Base-by-base conservation (phyloP, 805 yeast species). In the Maudiozyma barnettii region DNA sequence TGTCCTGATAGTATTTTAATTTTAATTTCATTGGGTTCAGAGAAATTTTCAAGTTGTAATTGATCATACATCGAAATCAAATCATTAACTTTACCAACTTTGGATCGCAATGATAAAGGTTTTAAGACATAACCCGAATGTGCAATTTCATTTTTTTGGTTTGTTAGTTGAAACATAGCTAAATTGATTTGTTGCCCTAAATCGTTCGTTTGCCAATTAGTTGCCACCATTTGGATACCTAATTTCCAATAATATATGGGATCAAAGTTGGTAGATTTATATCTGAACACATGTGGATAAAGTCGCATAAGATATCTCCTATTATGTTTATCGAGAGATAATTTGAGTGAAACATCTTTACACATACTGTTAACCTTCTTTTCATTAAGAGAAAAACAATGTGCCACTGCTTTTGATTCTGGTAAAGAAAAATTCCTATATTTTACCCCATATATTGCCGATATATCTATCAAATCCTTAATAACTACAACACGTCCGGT, bases 121-220 rank as follows among this genome's bases (percentile, higher is more conserved):
- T 93, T 93, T 43, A 86, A 66, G 7, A 84, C 79, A 59, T 87
- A 93, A 0, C 99, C 99, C 0, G 75, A 68, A 43, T 54, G 57
- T 45, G 57, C 54, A 16, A 56, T 45, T 9, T 57, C 54, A 39
- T 57, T 54, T 37, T 53, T 57, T 41, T 70, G 74, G 13, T 73
- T 69, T 0, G 77, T 75, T 14, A 74, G 64, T 44, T 77, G 78
- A 63, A 91, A 88, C 75, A 89, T 68, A 3, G 96, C 86, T 51
- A 84, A 84, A 61, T 89, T 90, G 10, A 93, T 58, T 59, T 89
- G 96, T 60, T 90, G 91, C 0, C 97, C 96, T 16, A 79, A 49
- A 59, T 93, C 99, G 60, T 78, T 82, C 0, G 93, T 82, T 64
- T 91, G 99, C 97, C 97, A 91, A 60, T 91, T 93, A 0, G 96